These are phyloP conservation scores for Pontederia paniculata DNA, from an alignment of 176 grass and related monocot genomes.

Conservation along the genomic window DNA sequence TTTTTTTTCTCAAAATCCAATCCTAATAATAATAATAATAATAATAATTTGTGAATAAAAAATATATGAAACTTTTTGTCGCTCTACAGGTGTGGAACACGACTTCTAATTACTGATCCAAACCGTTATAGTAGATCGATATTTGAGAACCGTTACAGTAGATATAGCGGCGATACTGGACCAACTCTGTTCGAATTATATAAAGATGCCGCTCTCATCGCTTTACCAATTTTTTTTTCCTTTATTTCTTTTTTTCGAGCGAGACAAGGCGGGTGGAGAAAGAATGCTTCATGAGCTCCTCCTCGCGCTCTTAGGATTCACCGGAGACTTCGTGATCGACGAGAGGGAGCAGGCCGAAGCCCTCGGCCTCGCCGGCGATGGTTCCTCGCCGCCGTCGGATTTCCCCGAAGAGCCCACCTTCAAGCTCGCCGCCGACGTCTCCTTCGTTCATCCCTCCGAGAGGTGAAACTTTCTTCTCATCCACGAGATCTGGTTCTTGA, in stretches of 20 bases:
- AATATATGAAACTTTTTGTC: no score
- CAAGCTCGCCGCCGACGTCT: constrained; percentile 79
- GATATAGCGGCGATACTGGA: no score
- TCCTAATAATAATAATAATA: no score
- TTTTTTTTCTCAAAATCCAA: no score
- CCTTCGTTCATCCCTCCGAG: constrained; percentile 79
- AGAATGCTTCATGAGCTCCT: constrained; percentile 92
- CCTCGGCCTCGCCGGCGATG: constrained; percentile 20
- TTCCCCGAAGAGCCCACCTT: constrained; percentile 39
- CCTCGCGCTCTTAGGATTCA: constrained; percentile 81
- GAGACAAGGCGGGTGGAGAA: not conserved
- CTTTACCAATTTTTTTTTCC: no score
- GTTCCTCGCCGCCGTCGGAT: constrained; percentile 3
- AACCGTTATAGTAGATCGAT: no score
- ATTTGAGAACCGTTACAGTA: no score
- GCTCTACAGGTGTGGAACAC: no score
- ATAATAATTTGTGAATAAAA: no score
- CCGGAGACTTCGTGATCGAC: constrained; percentile 82
- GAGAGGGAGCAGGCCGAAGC: constrained; percentile 10
- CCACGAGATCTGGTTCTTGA: not conserved
- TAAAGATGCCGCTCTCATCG: no score
- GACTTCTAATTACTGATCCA: no score
- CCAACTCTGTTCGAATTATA: no score
- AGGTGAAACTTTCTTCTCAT: constrained; percentile 30
- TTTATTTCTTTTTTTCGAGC: not conserved